Evolutionary conservation across 2,329 filamentous ascomycete species (phyloP), one percentile per base, ranked within the genome.

Genomic region (Nothomitra cinnamomea): DNA sequence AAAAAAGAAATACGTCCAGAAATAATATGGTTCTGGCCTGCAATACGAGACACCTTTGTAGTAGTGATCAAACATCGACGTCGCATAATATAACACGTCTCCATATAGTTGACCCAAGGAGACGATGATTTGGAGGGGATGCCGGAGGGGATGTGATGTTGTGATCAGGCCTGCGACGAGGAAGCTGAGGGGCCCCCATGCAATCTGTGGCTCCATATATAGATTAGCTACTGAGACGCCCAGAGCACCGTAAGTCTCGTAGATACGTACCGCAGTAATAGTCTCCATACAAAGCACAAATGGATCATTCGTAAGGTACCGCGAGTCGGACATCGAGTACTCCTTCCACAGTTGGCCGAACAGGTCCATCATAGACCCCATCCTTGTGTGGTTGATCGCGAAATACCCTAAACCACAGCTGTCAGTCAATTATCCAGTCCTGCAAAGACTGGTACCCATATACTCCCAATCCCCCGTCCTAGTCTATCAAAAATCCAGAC

Each of bases 261-360:
- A 24, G 40, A 49, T 41, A 67, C 80, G 62, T 69, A 89, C 84
- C 42, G 80, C 80, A 1, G 88, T 94, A 57, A 94, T 79, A 17
- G 76, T 79, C 72, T 95, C 88, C 66, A 94, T 82, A 65, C 85
- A 89, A n/a, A 94, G 71, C 60, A 92, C 87, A 61, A 94, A 88
- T 1, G 82, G 76, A 63, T 92, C 85, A 17, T 81, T 80, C 1
- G 83, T 88, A 60, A 95, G 71, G 63, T 95, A 95, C 43, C 88
- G 77, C 53, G 87, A 94, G 69, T 95, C 88, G 1, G 85, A 89
- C 35, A 89, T 74, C 2, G 85, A 76, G 65, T 95, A 95, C 67
- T 95, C 88, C 64, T 95, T 95, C 88, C 88, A 95, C 45, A 94
- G 72, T 70, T 95, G 87, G 2, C 83, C 86, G 54, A 89, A 83